phyloP scores from a whole-genome alignment of 2,329 filamentous ascomycete genomes.

The Colletotrichum acutatum region DNA sequence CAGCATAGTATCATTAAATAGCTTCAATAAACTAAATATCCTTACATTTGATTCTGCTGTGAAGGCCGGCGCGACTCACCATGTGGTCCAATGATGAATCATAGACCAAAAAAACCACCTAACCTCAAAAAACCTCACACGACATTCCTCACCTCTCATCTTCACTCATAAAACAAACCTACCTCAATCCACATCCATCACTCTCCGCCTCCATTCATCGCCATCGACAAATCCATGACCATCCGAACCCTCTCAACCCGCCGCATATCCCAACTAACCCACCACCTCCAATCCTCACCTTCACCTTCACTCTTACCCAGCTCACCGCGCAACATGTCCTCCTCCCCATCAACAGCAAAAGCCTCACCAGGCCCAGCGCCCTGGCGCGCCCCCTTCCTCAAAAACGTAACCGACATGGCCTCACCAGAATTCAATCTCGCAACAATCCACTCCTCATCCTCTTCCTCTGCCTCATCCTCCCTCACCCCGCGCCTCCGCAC shows the following conservation, averaged over 20 bases:
- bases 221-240: slow-evolving; percentile 5
- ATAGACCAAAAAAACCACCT: background rate
- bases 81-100: background rate
- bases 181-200: background rate
- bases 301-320: background rate
- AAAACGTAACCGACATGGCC: slow-evolving; percentile 60
- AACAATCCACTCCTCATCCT: slow-evolving; percentile 55
- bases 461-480: background rate
- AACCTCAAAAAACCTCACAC: background rate
- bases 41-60: background rate
- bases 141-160: background rate
- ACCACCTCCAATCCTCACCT: slow-evolving; percentile 11
- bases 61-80: background rate
- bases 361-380: slow-evolving; percentile 52
- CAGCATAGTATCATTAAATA: too few species aligned
- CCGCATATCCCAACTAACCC: slow-evolving; percentile 20
- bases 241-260: slow-evolving; percentile 12
- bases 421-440: slow-evolving; percentile 62
- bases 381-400: slow-evolving; percentile 63
- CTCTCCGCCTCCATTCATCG: background rate
- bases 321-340: slow-evolving; percentile 39
- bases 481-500: slow-evolving; percentile 69
- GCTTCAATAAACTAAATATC: too few species aligned
- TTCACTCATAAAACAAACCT: background rate
- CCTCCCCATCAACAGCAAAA: slow-evolving; percentile 2